These are phyloP conservation scores for Lolium multiflorum DNA, from an alignment of 176 grass and related monocot species.

Conservation along the genomic window DNA sequence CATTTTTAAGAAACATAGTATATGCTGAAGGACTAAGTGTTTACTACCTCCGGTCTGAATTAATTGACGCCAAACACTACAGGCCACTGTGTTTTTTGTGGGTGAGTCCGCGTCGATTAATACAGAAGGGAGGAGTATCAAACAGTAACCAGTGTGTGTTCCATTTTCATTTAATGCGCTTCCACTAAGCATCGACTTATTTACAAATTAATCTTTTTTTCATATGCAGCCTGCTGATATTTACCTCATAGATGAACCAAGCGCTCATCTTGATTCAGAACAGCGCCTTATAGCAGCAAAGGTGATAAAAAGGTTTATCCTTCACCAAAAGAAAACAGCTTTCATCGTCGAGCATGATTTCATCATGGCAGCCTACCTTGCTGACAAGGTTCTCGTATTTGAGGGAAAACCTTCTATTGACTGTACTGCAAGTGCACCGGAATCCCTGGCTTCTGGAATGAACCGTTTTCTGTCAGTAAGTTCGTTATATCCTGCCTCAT, in stretches of 20 bases:
- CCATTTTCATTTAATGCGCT: neutral
- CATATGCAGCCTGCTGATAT: constrained; percentile 66
- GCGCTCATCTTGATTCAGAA: constrained; percentile 84
- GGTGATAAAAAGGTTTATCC: constrained; percentile 79
- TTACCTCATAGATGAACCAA: constrained; percentile 84
- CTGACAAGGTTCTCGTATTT: constrained; percentile 68
- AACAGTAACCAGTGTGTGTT: neutral
- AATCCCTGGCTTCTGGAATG: constrained; percentile 70
- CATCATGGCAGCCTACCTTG: constrained; percentile 77
- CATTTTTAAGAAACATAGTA: neutral
- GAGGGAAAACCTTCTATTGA: constrained; percentile 72
- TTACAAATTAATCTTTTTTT: neutral
- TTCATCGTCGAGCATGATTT: constrained; percentile 84
- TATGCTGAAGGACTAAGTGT: neutral
- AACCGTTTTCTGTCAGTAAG: constrained; percentile 80
- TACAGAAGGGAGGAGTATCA: too few species aligned
- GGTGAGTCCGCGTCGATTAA: too few species aligned
- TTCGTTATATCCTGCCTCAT: neutral
- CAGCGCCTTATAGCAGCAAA: constrained; percentile 71
- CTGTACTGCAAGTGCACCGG: constrained; percentile 67
- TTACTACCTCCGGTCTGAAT: too few species aligned
- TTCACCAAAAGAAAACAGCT: constrained; percentile 76
- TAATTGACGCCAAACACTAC: too few species aligned
- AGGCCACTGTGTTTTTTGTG: too few species aligned
- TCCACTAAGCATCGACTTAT: constrained; percentile 6